Evolutionary conservation across 2,329 filamentous ascomycete species (phyloP).

Genomic region (Pyrenochaeta sp.): DNA sequence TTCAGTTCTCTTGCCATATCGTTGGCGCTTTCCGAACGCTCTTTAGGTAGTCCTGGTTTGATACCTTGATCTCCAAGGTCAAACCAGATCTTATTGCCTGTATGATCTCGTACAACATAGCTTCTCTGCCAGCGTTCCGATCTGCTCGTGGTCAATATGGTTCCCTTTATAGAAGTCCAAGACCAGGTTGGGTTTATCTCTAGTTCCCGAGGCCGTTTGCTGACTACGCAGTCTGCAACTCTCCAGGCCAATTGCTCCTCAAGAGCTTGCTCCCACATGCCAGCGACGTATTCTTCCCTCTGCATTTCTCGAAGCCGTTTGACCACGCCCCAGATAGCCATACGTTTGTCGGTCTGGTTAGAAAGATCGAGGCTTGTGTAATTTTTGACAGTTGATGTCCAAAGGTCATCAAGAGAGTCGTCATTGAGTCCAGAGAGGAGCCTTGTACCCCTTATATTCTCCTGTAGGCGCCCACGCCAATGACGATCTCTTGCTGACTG

Average conservation of each 20-base stretch:
- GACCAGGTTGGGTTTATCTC: conserved; percentile 20
- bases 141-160: conserved; percentile 4
- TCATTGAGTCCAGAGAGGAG: conserved; percentile 20
- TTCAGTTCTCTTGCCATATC: conserved; percentile 10
- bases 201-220: conserved; percentile 8
- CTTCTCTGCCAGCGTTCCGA: background rate
- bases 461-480: conserved; percentile 13
- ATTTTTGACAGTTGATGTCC: conserved; percentile 22
- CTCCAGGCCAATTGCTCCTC: conserved; percentile 37
- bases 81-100: conserved; percentile 10
- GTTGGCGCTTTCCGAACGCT: conserved; percentile 4
- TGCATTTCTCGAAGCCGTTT: conserved; percentile 32
- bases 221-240: conserved; percentile 2
- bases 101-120: conserved; percentile 14
- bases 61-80: background rate
- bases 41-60: conserved; percentile 3
- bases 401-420: conserved; percentile 25
- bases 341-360: conserved; percentile 22
- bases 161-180: conserved; percentile 20
- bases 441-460: background rate
- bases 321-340: conserved; percentile 32
- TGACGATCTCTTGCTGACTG: conserved; percentile 15
- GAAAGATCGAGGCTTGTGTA: conserved; percentile 32
- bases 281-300: conserved; percentile 27
- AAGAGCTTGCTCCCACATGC: conserved; percentile 26